Base-by-base conservation (phyloP, 805 yeast genomes). In the Schwanniomyces polymorphus region DNA sequence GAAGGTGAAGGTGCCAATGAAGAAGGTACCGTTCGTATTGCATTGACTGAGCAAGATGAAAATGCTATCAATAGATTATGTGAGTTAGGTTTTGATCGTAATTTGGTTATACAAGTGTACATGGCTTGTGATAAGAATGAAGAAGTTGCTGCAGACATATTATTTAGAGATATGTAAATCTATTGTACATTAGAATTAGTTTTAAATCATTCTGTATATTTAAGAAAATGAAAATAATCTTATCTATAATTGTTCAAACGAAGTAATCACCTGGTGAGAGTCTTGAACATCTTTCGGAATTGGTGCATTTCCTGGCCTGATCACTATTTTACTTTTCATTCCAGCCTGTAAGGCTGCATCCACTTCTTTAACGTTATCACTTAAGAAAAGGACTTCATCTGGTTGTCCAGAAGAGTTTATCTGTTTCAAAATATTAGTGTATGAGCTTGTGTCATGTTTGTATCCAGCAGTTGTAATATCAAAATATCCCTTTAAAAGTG, bases 51-150 rank as follows among this genome's bases (percentile, higher is more conserved):
- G 47, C 94, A 84, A 57, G 99, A 94, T 62, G 86, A 87, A 61
- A 88, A 78, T 50, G 97, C 98, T n/a, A 88, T 94, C 54, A 78
- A 79, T 52, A 82, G 99, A 63, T 78, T 94, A 54, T 86, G 96
- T 65, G 97, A 88, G 67, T 77, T 94, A 54, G 99, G 99, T 0
- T 94, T 94, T 60, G 97, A 90, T 55, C 81, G 97, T 56, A 79
- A 85, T 56, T 74, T 86, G 47, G 99, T 88, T 39, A 82, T 91
- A 50, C 97, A 91, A 73, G 96, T 95, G 27, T 94, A 89, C 72
- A 85, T 94, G 78, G 98, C 98, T 37, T 94, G 99, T 69, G 99
- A 94, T 61, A 92, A 91, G 72, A 90, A 94, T 69, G 99, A 94
- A 73, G 97, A 92, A 74, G 80, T 89, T 59, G 91, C 99, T 38